Evolutionary conservation across 2,329 filamentous ascomycete genomes (phyloP), one percentile per base, ranked within the genome.

Genomic region (Fusarium humuli): DNA sequence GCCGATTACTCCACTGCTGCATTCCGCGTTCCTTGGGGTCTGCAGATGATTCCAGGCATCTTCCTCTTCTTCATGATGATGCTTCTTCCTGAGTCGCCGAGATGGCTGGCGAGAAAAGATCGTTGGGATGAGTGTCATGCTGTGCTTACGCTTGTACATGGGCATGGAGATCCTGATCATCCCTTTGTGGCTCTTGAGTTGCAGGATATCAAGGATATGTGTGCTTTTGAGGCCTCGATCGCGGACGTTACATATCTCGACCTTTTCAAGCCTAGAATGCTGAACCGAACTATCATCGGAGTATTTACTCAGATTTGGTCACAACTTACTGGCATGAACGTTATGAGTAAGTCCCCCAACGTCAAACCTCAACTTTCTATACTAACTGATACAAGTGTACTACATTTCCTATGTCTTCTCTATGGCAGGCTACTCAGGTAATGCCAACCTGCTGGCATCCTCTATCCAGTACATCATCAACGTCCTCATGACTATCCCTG

Each of bases 401-500:
- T 91, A 92, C 74, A 90, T 91, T 69, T 75, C 77, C 6, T 80
- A 79, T 32, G 77, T 82, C 9, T 82, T 82, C 59, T 74, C 74
- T 25, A 82, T 82, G 79, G 80, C 80, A 0, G 80, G 80, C 0
- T 81, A 82, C 57, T 61, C 52, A 14, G 79, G 80, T 12, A 85
- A 88, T 60, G 79, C 85, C 65, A 85, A 85, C 40, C 78, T 88
- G 12, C 81, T 87, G 48, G 86, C 86, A 2, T 87, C 86, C 0
- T 85, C 84, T 7, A 86, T 89, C 20, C 84, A 87, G 71, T 88
- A 88, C 67, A 85, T 94, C 73, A 93, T 95, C 83, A 94, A 94
- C 78, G 92, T 95, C 3, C 65, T 90, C 55, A 92, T 93, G 89
- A 95, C 93, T 1, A 78, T 94, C 5, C 91, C 92, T 0, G 92